These are phyloP conservation scores for Bonia amplexicaulis DNA, from an alignment of 176 grass and related monocot genomes.

Conservation along the genomic window DNA sequence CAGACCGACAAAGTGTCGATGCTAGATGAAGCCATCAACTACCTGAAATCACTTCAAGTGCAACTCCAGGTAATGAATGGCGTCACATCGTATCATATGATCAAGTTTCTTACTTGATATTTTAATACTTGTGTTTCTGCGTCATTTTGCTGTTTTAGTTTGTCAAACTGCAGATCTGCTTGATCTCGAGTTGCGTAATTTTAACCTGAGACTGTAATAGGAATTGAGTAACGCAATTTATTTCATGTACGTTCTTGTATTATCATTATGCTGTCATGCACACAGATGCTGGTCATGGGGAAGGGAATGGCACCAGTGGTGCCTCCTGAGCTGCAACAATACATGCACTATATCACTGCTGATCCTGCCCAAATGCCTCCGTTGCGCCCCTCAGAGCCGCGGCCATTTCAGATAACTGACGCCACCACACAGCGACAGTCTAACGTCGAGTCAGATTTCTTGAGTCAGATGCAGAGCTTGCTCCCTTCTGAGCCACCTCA, in stretches of 20 bases:
- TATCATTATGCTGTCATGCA: not conserved
- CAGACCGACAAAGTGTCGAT: slow-evolving; percentile 82
- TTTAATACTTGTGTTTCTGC: not conserved
- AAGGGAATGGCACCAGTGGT: slow-evolving; percentile 69
- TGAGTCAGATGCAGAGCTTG: slow-evolving; percentile 56
- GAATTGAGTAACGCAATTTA: not conserved
- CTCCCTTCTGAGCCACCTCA: slow-evolving; percentile 39
- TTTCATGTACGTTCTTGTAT: not conserved
- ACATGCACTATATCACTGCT: slow-evolving; percentile 51
- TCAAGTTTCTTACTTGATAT: not conserved
- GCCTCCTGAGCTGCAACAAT: slow-evolving; percentile 63
- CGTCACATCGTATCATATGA: slow-evolving; percentile 28
- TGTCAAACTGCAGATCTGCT: not conserved
- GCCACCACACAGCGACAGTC: slow-evolving; percentile 22
- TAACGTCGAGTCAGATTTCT: slow-evolving; percentile 47
- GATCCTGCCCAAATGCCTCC: slow-evolving; percentile 30
- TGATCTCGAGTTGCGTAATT: not conserved
- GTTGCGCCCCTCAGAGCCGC: slow-evolving; percentile 29
- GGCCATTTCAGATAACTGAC: slow-evolving; percentile 46
- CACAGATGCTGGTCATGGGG: slow-evolving; percentile 69
- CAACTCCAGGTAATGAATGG: slow-evolving; percentile 62
- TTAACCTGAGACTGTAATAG: not conserved
- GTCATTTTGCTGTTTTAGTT: not conserved
- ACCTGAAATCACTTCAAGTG: slow-evolving; percentile 69
- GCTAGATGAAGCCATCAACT: slow-evolving; percentile 78